Base-by-base conservation (phyloP, 208 protist species). In the Sergeia podlipaevii region DNA sequence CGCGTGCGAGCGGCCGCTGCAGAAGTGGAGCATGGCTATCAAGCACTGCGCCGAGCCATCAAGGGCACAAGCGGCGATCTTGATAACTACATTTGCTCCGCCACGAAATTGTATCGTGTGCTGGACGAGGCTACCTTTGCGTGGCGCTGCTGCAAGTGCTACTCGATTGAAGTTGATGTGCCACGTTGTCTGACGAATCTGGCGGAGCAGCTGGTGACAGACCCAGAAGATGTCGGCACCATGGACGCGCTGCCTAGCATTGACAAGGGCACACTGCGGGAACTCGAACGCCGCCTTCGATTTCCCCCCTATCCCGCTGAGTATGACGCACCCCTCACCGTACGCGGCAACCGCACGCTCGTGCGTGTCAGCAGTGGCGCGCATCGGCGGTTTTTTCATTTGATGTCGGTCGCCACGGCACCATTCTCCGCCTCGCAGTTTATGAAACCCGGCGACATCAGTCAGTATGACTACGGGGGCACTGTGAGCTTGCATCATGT, bases 381-480 rank as follows among this genome's bases (percentile, higher is more conserved):
- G 43, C 64, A 74, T 58, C 47, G 34, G 3, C 50, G 45, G 21
- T 58, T 76, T 18, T 71, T 80, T 34, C 55, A 69, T 23, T 59
- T 73, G 7, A 59, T 80, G 17, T 51, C 68, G 1, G 55, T 55
- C 47, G 68, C 74, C 1, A 80, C 70, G 2, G 61, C 70, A 26
- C 74, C 74, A 18, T 59, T 62, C n/a, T 72, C 67, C 5, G 65
- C 65, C 10, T 68, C 68, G 18, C 62, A 59, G 54, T 76, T 76
- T 26, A 80, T 80, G 74, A 55, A 61, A 36, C 74, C 74, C 23
- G 46, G 75, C 21, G 65, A 70, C 30, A 39, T 60, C 24, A 32
- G 39, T 56, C 46, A 41, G 17, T 80, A 72, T 60, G 74, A 80
- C 68, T 80, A 76, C 60, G 74, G 74, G 24, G 74, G 74, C 20